Evolutionary conservation across 805 yeast species (phyloP).

Genomic region (Suhomyces sp.): DNA sequence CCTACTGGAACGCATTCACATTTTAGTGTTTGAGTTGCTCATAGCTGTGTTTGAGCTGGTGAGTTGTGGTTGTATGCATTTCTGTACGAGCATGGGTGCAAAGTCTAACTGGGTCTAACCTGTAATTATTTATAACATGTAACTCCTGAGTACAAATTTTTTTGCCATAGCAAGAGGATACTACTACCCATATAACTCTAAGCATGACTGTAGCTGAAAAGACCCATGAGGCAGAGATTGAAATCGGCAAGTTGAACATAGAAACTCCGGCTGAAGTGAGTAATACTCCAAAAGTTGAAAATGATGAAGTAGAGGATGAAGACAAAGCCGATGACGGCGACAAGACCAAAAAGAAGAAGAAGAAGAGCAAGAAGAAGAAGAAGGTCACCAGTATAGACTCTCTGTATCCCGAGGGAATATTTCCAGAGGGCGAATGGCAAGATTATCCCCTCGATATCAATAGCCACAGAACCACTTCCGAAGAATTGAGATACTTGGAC

Average conservation of each 20-base stretch:
- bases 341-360: slow-evolving; percentile 50
- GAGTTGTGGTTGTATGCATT: no score
- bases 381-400: slow-evolving; percentile 61
- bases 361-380: slow-evolving; percentile 41
- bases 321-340: slow-evolving; percentile 10
- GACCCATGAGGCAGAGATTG: neutral
- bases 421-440: slow-evolving; percentile 85
- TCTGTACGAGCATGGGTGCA: no score
- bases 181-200: neutral
- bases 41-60: no score
- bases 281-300: neutral
- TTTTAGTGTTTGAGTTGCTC: no score
- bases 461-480: slow-evolving; percentile 74
- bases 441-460: slow-evolving; percentile 70
- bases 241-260: neutral
- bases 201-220: neutral
- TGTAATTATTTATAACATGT: neutral
- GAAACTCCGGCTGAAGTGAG: neutral
- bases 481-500: slow-evolving; percentile 78
- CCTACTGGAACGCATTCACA: no score
- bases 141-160: neutral
- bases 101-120: neutral
- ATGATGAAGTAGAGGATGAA: slow-evolving; percentile 8
- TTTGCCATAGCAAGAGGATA: neutral
- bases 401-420: slow-evolving; percentile 66